These are phyloP conservation scores for Penicillium salamii DNA, from an alignment of 495 filamentous ascomycete species.

Conservation along the genomic window DNA sequence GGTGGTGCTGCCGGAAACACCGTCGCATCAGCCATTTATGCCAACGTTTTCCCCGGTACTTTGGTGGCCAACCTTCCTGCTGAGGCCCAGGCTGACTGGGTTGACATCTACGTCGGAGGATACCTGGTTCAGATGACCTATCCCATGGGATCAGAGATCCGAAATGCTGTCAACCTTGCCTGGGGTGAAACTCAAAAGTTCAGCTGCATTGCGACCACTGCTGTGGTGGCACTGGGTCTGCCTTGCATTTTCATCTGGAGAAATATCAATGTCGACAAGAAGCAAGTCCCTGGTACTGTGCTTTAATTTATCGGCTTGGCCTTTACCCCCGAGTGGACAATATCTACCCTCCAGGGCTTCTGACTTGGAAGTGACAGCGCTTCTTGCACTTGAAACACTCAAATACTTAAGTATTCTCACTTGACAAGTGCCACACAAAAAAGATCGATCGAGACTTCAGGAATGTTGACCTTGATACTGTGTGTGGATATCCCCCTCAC, in stretches of 20 bases:
- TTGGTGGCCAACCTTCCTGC: slow-evolving; percentile 39
- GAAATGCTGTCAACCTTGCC: slow-evolving; percentile 15
- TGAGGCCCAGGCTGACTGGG: slow-evolving; percentile 14
- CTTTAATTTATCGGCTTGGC: slow-evolving; percentile 4
- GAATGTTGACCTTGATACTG: too few relatives aligned
- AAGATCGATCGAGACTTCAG: too few relatives aligned
- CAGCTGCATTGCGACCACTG: slow-evolving; percentile 15
- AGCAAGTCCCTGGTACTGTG: slow-evolving; percentile 18
- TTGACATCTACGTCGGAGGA: slow-evolving; percentile 1
- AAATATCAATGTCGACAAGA: slow-evolving; percentile 19
- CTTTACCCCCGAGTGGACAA: too few relatives aligned
- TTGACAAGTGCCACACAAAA: too few relatives aligned
- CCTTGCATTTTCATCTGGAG: slow-evolving; percentile 19
- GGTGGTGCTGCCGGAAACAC: slow-evolving; percentile 64
- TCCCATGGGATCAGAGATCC: slow-evolving; percentile 3
- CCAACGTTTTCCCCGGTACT: slow-evolving; percentile 50
- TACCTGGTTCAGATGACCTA: slow-evolving; percentile 7
- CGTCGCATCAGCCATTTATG: slow-evolving; percentile 62
- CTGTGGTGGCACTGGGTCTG: slow-evolving; percentile 14
- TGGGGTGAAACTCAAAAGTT: slow-evolving; percentile 16
- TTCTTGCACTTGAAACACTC: too few relatives aligned
- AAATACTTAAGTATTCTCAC: too few relatives aligned
- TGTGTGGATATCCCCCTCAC: too few relatives aligned
- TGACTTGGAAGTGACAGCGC: too few relatives aligned
- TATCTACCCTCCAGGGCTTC: too few relatives aligned